Base-by-base conservation (phyloP, 2,329 filamentous ascomycete genomes). In the Phialophora tarda region DNA sequence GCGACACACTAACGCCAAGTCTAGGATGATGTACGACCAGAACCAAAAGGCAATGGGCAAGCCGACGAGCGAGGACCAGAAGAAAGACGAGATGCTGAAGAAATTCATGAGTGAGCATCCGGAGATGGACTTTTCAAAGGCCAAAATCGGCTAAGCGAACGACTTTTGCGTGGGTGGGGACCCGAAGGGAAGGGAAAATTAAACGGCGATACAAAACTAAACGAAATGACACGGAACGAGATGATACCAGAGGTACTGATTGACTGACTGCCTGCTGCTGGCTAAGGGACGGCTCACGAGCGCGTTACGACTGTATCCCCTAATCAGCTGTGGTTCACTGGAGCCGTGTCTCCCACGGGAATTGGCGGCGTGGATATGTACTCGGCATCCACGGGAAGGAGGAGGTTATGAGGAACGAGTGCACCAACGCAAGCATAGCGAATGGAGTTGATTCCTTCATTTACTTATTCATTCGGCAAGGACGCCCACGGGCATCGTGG, bases 1-100 rank as follows among this genome's bases (percentile, higher is more conserved):
- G 38, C 7, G 38, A 14, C 12, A 21, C 38, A 44, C 38, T 44
- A n/a, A 44, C 17, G 17, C 8, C 26, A n/a, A 26, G 4, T 10
- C 12, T 61, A 61, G 59, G 87, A 99, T 99, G 95, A 99, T 99
- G 95, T 99, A 86, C 75, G 95, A 99, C 82, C 95, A 99, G 84
- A 85, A 91, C 72, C 93, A 98, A 83, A 99, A 99, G 87, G 93
- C 98, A 83, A 83, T 86, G 79, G 95, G 95, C 4, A 85, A 90
- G 79, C 92, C 93, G 55, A 93, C 90, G 12, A 96, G 92, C 71
- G 95, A 98, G 72, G 95, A 99, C 83, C 89, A 96, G 85, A 92
- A 93, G 84, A 98, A 98, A 86, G 81, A 88, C 76, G 94, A 99
- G 63, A 89, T 99, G 74, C 81, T 99, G 77, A 91, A 91, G 81